phyloP scores from a whole-genome alignment of 805 yeast species.

The Yueomyces sp. region DNA sequence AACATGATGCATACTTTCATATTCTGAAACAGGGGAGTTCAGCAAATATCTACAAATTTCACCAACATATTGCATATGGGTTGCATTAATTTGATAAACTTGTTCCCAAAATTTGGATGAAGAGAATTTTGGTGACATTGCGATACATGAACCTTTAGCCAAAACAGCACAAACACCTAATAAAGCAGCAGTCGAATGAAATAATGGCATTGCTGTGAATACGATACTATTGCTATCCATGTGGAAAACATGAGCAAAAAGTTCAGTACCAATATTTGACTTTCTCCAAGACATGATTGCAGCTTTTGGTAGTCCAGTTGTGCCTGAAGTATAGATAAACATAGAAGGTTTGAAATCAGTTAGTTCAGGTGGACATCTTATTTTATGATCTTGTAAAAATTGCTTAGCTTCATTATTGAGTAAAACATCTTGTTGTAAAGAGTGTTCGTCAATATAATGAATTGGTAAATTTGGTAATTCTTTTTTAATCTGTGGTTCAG shows the following conservation, averaged over 20 bases:
- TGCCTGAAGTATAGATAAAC: conserved; percentile 83
- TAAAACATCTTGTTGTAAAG: conserved; percentile 28
- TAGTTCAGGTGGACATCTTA: conserved; percentile 42
- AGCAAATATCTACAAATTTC: conserved; percentile 83
- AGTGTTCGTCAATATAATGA: conserved; percentile 38
- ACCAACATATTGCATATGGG: conserved; percentile 87
- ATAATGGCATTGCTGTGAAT: conserved; percentile 88
- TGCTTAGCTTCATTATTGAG: conserved; percentile 29
- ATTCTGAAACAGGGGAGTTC: conserved; percentile 50
- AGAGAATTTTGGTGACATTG: conserved; percentile 71
- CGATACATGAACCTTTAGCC: conserved; percentile 58
- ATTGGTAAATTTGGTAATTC: conserved; percentile 29
- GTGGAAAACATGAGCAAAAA: conserved; percentile 59
- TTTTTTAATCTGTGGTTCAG: conserved; percentile 29
- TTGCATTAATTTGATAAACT: conserved; percentile 53
- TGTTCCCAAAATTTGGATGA: conserved; percentile 85
- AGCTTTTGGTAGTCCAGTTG: conserved; percentile 89
- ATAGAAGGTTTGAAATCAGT: conserved; percentile 51
- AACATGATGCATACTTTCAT: conserved; percentile 48
- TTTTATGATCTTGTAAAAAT: conserved; percentile 40
- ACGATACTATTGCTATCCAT: conserved; percentile 42
- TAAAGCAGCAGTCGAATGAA: conserved; percentile 88
- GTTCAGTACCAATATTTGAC: conserved; percentile 50
- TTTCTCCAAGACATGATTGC: conserved; percentile 91
- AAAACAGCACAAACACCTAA: conserved; percentile 66